Evolutionary conservation across 768 basidiomycete genomes (phyloP).

Genomic region (Mrakia blollopis): DNA sequence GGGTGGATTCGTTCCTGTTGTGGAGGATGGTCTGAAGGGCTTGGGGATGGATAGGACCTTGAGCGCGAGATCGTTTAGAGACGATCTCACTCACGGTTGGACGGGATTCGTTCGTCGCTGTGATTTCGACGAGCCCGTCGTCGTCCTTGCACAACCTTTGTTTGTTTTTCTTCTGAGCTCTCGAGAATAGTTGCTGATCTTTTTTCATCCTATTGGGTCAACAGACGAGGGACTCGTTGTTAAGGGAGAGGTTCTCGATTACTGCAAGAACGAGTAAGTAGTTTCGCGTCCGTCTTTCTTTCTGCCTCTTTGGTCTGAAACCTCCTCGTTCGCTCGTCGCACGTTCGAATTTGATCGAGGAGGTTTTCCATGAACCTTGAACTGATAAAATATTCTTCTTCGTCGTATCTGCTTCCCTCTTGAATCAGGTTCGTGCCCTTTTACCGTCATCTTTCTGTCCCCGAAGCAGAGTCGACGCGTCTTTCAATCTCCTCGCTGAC

Average conservation of each 20-base stretch:
- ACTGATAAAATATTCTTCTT: too few relatives aligned
- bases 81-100: too few relatives aligned
- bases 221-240: constrained; percentile 37
- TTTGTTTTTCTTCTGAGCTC: background rate
- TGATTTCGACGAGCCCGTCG: background rate
- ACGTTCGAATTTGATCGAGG: background rate
- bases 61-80: too few relatives aligned
- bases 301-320: background rate
- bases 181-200: background rate
- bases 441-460: background rate
- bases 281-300: background rate
- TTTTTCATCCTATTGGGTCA: background rate
- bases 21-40: too few relatives aligned
- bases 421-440: background rate
- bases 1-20: too few relatives aligned
- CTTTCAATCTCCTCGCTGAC: background rate
- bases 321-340: background rate
- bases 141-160: background rate
- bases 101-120: too few relatives aligned
- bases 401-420: too few relatives aligned
- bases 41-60: too few relatives aligned
- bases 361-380: too few relatives aligned
- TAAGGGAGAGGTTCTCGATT: constrained; percentile 40
- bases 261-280: constrained; percentile 33
- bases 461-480: background rate